These are phyloP conservation scores for Tuber melanosporum DNA, from an alignment of 495 filamentous ascomycete species.

Conservation along the genomic window DNA sequence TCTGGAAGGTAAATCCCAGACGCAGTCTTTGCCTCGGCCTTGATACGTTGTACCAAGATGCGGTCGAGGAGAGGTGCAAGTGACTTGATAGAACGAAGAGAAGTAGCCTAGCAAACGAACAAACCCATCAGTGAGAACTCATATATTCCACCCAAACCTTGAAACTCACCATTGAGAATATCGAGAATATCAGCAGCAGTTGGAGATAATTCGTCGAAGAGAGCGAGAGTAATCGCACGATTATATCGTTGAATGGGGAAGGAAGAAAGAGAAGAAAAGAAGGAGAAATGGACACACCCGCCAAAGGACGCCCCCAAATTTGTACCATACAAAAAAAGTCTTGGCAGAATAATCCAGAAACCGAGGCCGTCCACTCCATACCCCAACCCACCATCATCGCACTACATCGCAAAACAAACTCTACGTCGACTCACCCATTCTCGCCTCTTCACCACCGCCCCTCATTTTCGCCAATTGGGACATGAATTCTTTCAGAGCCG, in stretches of 20 bases:
- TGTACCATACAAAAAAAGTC: constrained; percentile 26
- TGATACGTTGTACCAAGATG: constrained; percentile 95
- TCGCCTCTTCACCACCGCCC: constrained; percentile 11
- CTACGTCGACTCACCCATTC: constrained; percentile 19
- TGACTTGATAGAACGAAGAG: constrained; percentile 90
- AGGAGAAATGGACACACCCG: background rate
- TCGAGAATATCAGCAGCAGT: background rate
- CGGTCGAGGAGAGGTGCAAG: constrained; percentile 96
- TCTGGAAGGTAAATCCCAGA: constrained; percentile 96
- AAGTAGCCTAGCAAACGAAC: constrained; percentile 48
- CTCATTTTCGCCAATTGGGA: constrained; percentile 40
- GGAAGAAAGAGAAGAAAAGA: background rate
- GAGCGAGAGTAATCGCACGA: background rate
- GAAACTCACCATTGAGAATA: background rate
- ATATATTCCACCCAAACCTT: background rate
- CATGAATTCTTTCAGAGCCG: constrained; percentile 90
- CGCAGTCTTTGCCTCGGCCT: constrained; percentile 92
- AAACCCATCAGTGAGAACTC: background rate
- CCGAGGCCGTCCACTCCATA: constrained; percentile 15
- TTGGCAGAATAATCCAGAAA: constrained; percentile 39
- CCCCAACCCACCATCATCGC: constrained; percentile 14
- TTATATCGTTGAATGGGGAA: background rate
- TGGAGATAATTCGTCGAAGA: background rate
- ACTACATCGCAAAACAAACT: constrained; percentile 7
- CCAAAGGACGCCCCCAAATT: background rate